phyloP scores from a whole-genome alignment of 768 basidiomycete genomes.

The Leccinum olivaceopallidum region DNA sequence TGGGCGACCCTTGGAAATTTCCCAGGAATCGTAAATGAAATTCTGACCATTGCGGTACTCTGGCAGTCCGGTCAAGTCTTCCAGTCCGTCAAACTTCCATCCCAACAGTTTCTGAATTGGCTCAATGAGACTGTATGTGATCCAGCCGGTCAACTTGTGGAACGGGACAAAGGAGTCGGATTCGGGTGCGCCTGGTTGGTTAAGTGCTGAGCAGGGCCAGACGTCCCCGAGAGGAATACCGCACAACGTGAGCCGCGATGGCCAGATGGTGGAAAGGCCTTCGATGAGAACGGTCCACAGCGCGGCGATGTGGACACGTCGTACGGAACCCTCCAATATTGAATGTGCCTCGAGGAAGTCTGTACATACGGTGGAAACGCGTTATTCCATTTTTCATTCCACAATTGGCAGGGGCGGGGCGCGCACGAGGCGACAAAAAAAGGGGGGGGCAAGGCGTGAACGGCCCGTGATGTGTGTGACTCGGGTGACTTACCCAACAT shows the following conservation, averaged over 20 bases:
- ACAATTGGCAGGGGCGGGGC: neutral
- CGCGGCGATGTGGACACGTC: conserved; percentile 65
- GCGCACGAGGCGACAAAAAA: neutral
- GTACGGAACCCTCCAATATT: conserved; percentile 38
- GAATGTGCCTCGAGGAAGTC: conserved; percentile 70
- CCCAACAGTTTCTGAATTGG: conserved; percentile 73
- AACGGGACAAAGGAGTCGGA: conserved; percentile 80
- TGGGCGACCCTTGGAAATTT: neutral
- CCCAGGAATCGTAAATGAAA: neutral
- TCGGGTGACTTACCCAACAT: conserved; percentile 57
- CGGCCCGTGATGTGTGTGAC: neutral
- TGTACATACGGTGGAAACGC: conserved; percentile 26
- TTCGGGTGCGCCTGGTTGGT: conserved; percentile 33
- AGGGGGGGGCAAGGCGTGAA: neutral
- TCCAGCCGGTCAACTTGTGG: conserved; percentile 96
- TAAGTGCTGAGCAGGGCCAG: conserved; percentile 77
- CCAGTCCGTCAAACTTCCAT: conserved; percentile 81
- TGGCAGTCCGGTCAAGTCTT: conserved; percentile 89
- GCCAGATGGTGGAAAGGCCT: conserved; percentile 89
- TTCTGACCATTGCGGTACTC: conserved; percentile 85
- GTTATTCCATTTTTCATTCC: conserved; percentile 1
- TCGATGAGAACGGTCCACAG: conserved; percentile 85
- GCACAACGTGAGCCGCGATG: conserved; percentile 64
- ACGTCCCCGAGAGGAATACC: conserved; percentile 85
- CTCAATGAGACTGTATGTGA: conserved; percentile 87